Percentiles rank a stretch among this genome's conserved stretches.
phyloP scores from a whole-genome alignment of 2,329 filamentous ascomycete species.

The Arthrobotrys pseudoclavata region DNA sequence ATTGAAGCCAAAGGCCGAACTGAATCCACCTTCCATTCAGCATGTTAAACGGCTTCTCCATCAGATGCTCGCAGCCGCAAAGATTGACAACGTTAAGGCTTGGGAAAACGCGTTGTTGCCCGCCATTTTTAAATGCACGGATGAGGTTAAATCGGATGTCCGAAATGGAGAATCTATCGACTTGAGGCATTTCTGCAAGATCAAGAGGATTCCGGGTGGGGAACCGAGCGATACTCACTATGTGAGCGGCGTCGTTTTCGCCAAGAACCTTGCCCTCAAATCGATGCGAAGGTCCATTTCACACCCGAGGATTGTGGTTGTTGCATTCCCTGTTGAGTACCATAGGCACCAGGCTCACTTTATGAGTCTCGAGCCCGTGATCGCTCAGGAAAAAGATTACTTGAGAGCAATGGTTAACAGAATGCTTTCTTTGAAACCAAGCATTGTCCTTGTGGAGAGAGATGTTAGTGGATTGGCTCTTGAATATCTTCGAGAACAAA shows the following conservation, averaged over 20 bases:
- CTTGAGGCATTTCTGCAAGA: conserved; percentile 94
- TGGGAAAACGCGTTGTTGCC: conserved; percentile 94
- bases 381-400: conserved; percentile 95
- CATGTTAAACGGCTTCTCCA: conserved; percentile 88
- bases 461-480: conserved; percentile 92
- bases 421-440: conserved; percentile 86
- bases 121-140: conserved; percentile 88
- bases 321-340: conserved; percentile 96
- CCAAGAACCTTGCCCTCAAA: conserved; percentile 95
- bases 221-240: conserved; percentile 93
- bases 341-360: conserved; percentile 93
- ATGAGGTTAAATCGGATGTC: conserved; percentile 94
- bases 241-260: conserved; percentile 95
- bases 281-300: conserved; percentile 91
- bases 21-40: conserved; percentile 87
- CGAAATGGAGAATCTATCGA: conserved; percentile 94
- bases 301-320: conserved; percentile 88
- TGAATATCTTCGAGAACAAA: conserved; percentile 86
- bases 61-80: conserved; percentile 83
- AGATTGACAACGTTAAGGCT: conserved; percentile 78
- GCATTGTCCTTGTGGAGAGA: conserved; percentile 90
- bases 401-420: conserved; percentile 90
- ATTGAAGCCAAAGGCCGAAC: conserved; percentile 76
- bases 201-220: conserved; percentile 95
- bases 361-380: conserved; percentile 97